Conservation (phyloP, 345 rosid genomes). For the Excoecaria agallocha region DNA sequence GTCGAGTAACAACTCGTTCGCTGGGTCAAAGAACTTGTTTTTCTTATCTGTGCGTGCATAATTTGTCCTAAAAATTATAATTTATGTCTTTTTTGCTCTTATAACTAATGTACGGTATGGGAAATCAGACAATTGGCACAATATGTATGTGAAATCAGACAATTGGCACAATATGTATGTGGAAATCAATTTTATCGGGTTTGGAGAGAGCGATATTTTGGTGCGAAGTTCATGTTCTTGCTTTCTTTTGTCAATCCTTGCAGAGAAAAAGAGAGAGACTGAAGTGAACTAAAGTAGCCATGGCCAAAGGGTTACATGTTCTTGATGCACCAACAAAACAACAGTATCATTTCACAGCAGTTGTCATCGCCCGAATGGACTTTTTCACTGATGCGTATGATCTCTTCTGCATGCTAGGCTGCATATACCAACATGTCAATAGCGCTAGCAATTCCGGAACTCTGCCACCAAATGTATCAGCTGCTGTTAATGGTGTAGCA, state of each 20-base stretch:
- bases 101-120: no score
- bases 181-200: not conserved
- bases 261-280: conserved; percentile 10
- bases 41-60: no score
- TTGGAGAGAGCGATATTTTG: not conserved
- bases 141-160: not conserved
- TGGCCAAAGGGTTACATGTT: conserved; percentile 56
- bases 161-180: not conserved
- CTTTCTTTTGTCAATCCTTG: conserved; percentile 2
- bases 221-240: not conserved
- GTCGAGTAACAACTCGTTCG: no score
- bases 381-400: conserved; percentile 85
- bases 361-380: conserved; percentile 78
- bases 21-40: no score
- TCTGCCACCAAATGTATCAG: conserved; percentile 66
- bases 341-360: conserved; percentile 79
- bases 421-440: conserved; percentile 62
- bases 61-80: no score
- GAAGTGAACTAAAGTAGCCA: conserved; percentile 14
- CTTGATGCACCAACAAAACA: conserved; percentile 73
- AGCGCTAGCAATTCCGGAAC: conserved; percentile 59
- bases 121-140: no score
- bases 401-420: conserved; percentile 70
- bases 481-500: conserved; percentile 76
- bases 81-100: no score